Conservation (phyloP, 305 asterid genomes). For the Plantago lanceolata region DNA sequence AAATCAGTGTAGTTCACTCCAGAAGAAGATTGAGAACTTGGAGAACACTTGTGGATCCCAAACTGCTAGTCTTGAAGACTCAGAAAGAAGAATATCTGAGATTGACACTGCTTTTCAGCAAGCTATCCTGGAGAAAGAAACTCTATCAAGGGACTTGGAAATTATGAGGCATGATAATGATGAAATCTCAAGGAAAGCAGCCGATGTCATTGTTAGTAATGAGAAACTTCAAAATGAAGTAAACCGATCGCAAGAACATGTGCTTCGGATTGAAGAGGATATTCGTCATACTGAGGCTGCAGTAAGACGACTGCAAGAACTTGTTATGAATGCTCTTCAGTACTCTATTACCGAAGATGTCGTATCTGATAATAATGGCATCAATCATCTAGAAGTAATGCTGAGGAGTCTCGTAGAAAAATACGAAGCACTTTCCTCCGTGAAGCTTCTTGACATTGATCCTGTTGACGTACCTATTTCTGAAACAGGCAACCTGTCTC, state of each 20-base stretch:
- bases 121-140: constrained; percentile 55
- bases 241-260: constrained; percentile 44
- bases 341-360: constrained; percentile 47
- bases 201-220: constrained; percentile 36
- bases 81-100: constrained; percentile 51
- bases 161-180: constrained; percentile 44
- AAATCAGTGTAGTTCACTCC: constrained; percentile 58
- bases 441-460: constrained; percentile 35
- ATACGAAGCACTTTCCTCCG: constrained; percentile 39
- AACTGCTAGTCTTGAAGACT: constrained; percentile 58
- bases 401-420: constrained; percentile 59
- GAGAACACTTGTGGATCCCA: constrained; percentile 55
- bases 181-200: constrained; percentile 40
- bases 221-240: constrained; percentile 55
- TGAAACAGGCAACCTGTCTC: constrained; percentile 36
- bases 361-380: constrained; percentile 41
- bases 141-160: constrained; percentile 51
- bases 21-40: constrained; percentile 61
- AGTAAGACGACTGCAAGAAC: constrained; percentile 53
- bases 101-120: constrained; percentile 55
- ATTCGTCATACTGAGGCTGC: constrained; percentile 44
- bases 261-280: constrained; percentile 53
- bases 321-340: constrained; percentile 57
- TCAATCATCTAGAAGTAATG: constrained; percentile 49
- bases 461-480: constrained; percentile 34